These are phyloP conservation scores for Pseudocercospora ulei DNA, from an alignment of 2,329 filamentous ascomycete species.

Conservation along the genomic window DNA sequence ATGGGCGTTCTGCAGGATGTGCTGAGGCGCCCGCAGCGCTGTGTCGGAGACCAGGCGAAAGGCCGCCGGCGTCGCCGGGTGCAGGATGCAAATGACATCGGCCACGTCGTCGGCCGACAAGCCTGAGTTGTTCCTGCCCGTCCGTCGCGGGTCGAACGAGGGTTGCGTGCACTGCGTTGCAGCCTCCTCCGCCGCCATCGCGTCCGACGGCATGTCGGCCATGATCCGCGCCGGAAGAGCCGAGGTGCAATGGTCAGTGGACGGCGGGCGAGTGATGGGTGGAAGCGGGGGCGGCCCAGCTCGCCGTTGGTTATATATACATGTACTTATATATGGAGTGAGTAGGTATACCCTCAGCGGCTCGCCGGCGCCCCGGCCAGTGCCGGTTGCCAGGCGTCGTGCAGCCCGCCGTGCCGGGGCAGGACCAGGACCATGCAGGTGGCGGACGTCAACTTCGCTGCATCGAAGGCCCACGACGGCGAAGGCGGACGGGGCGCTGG, in stretches of 20 bases:
- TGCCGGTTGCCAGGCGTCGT: conserved; percentile 6
- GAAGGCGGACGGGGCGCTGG: not conserved
- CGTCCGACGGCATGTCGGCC: conserved; percentile 3
- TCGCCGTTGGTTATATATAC: no score
- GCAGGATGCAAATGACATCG: conserved; percentile 80
- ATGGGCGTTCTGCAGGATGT: conserved; percentile 48
- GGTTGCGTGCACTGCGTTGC: conserved; percentile 50
- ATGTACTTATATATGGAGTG: no score
- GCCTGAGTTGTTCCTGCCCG: conserved; percentile 71
- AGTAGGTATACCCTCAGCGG: not conserved
- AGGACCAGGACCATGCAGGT: not conserved
- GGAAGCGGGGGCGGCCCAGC: no score
- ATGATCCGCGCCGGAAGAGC: not conserved
- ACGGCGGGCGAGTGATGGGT: no score
- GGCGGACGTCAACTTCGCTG: not conserved
- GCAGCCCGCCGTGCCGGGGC: conserved; percentile 1
- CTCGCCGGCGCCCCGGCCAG: conserved; percentile 4
- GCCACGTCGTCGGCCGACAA: conserved; percentile 72
- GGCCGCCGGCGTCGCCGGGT: conserved; percentile 65
- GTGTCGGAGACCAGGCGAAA: conserved; percentile 58
- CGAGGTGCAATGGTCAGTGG: no score
- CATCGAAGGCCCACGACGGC: not conserved
- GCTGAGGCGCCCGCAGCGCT: conserved; percentile 45
- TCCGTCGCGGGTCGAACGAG: conserved; percentile 66
- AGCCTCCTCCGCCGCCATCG: conserved; percentile 32